Evolutionary conservation across 2,329 filamentous ascomycete species (phyloP).

Genomic region (Alternaria tenuissima): DNA sequence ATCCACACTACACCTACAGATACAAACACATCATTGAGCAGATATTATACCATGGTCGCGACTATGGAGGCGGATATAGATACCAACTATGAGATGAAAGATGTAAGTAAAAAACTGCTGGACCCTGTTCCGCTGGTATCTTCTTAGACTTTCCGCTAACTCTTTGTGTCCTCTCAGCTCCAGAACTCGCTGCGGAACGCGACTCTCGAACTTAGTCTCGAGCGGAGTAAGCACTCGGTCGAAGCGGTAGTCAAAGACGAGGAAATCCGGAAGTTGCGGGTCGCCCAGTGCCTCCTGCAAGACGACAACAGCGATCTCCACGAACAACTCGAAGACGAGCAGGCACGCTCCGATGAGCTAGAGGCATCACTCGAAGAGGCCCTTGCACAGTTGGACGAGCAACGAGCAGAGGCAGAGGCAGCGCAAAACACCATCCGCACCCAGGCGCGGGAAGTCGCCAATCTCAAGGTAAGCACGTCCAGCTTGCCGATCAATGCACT

Average conservation of each 20-base stretch:
- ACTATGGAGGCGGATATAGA: constrained; percentile 40
- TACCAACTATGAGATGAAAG: constrained; percentile 43
- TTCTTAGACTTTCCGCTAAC: constrained; percentile 22
- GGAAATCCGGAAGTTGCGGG: constrained; percentile 71
- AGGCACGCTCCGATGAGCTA: constrained; percentile 66
- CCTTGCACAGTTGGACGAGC: constrained; percentile 57
- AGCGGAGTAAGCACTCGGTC: constrained; percentile 69
- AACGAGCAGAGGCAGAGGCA: constrained; percentile 55
- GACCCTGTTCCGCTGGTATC: constrained; percentile 1
- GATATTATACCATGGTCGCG: constrained; percentile 35
- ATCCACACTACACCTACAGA: constrained; percentile 24
- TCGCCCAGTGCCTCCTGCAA: constrained; percentile 71
- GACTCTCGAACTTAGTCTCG: constrained; percentile 73
- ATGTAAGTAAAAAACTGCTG: constrained; percentile 37
- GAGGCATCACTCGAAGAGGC: constrained; percentile 60
- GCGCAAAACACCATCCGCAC: constrained; percentile 61
- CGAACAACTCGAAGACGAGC: constrained; percentile 67
- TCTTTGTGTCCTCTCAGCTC: constrained; percentile 39
- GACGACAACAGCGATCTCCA: constrained; percentile 76
- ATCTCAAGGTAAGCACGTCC: constrained; percentile 63
- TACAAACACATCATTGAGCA: constrained; percentile 28
- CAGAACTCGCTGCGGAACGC: constrained; percentile 62
- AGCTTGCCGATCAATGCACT: constrained; percentile 42
- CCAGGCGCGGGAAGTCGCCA: constrained; percentile 64
- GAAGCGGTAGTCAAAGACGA: constrained; percentile 78